Evolutionary conservation across 805 yeast species (phyloP).

Genomic region (Ogataea ganodermae): DNA sequence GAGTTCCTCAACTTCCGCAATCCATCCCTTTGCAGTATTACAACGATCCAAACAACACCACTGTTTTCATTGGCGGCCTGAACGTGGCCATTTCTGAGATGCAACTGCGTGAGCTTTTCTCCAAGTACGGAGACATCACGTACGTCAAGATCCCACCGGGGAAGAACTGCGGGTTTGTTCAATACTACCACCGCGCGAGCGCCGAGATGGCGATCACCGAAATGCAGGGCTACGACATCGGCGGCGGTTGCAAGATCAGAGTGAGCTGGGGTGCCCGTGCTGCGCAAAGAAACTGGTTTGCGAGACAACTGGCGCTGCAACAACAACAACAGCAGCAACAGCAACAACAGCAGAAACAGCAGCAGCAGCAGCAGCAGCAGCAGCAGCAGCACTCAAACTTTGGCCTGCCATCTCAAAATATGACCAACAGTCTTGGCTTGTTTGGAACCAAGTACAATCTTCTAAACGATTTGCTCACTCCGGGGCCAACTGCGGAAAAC

Average conservation of each 20-base stretch:
- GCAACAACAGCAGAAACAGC: background rate
- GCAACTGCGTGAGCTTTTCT: slow-evolving; percentile 61
- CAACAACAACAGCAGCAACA: slow-evolving; percentile 22
- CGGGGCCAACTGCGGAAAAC: slow-evolving; percentile 1
- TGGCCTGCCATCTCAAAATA: slow-evolving; percentile 12
- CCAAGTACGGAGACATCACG: slow-evolving; percentile 71
- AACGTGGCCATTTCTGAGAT: slow-evolving; percentile 58
- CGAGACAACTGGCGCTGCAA: slow-evolving; percentile 35
- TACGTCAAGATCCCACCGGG: slow-evolving; percentile 81
- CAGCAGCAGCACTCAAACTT: background rate
- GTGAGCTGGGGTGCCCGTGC: slow-evolving; percentile 85
- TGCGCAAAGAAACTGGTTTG: slow-evolving; percentile 40
- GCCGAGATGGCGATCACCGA: slow-evolving; percentile 85
- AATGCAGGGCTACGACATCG: slow-evolving; percentile 90
- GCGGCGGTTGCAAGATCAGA: slow-evolving; percentile 72
- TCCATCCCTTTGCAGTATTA: slow-evolving; percentile 57
- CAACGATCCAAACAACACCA: slow-evolving; percentile 76
- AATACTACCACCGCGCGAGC: slow-evolving; percentile 70
- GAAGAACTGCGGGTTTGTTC: slow-evolving; percentile 82
- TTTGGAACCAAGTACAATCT: slow-evolving; percentile 25
- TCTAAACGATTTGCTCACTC: slow-evolving; percentile 24
- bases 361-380: background rate
- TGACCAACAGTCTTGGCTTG: slow-evolving; percentile 29
- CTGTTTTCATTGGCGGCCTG: slow-evolving; percentile 78
- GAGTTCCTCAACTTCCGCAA: slow-evolving; percentile 32